Conservation (phyloP, 352 stramenopile species). For the Pythium volutum region DNA sequence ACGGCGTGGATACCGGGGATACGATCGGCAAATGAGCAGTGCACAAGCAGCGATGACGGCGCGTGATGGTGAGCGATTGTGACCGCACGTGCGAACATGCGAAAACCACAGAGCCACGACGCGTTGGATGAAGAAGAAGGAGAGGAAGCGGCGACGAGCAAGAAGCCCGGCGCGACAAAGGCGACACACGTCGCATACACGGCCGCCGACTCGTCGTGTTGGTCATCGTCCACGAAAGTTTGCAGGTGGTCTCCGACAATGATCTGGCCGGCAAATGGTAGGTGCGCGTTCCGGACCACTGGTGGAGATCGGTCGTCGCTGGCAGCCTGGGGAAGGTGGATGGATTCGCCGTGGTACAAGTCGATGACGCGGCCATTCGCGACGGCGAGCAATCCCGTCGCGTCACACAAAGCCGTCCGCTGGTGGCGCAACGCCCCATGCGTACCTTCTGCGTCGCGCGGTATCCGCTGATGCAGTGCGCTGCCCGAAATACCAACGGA, state of each 20-base stretch:
- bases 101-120: slow-evolving; percentile 47
- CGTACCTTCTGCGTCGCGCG: background rate
- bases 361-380: slow-evolving; percentile 50
- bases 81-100: slow-evolving; percentile 31
- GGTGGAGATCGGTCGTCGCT: background rate
- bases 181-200: slow-evolving; percentile 33
- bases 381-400: slow-evolving; percentile 36
- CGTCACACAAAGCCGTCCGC: slow-evolving; percentile 34
- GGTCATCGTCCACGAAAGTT: background rate
- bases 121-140: background rate
- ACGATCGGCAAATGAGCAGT: slow-evolving; percentile 41
- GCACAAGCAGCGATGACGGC: slow-evolving; percentile 30
- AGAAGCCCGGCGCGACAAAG: slow-evolving; percentile 39
- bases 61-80: background rate
- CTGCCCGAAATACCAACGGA: background rate
- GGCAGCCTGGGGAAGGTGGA: background rate
- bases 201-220: background rate
- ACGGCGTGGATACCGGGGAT: background rate
- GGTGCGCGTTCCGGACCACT: background rate
- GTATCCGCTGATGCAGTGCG: background rate
- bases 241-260: slow-evolving; percentile 30
- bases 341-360: slow-evolving; percentile 30
- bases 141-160: slow-evolving; percentile 36
- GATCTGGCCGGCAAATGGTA: slow-evolving; percentile 45
- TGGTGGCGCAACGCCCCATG: slow-evolving; percentile 18